Conservation (phyloP, 2,329 filamentous ascomycete species). For the Colletotrichum sp. region DNA sequence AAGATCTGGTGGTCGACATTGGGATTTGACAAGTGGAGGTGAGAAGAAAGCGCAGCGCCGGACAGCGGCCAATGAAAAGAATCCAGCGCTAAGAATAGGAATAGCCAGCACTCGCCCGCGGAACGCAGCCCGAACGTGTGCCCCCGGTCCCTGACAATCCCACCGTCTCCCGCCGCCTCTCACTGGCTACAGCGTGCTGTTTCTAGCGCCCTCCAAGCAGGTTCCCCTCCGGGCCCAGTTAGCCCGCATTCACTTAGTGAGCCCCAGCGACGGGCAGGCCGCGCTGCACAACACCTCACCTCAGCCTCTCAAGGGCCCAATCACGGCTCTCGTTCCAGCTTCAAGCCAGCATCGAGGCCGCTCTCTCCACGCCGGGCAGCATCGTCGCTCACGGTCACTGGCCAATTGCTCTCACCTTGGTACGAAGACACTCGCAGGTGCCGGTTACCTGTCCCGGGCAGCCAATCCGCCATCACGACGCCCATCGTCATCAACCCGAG, state of each 20-base stretch:
- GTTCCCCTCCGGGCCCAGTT: not conserved
- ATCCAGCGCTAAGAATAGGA: constrained; percentile 31
- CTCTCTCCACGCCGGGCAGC: not conserved
- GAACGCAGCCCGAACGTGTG: constrained; percentile 13
- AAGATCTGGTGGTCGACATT: constrained; percentile 13
- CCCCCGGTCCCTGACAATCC: constrained; percentile 3
- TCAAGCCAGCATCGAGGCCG: not conserved
- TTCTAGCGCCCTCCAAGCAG: constrained; percentile 14
- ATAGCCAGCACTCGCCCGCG: not conserved
- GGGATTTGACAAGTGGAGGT: constrained; percentile 10
- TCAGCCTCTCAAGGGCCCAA: constrained; percentile 4
- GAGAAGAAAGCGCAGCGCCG: constrained; percentile 5
- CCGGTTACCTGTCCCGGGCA: constrained; percentile 7
- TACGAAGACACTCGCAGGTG: not conserved
- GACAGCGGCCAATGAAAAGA: constrained; percentile 27
- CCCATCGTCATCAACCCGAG: not conserved
- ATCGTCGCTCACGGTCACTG: not conserved
- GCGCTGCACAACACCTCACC: constrained; percentile 20
- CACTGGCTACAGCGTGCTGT: constrained; percentile 4
- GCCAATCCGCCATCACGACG: constrained; percentile 4
- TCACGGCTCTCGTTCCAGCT: not conserved
- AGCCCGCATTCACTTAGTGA: not conserved
- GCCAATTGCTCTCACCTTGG: not conserved
- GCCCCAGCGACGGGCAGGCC: constrained; percentile 14
- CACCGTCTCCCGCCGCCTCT: not conserved